Conservation (phyloP, 306 rosid genomes). For the Crotalaria pallida region DNA sequence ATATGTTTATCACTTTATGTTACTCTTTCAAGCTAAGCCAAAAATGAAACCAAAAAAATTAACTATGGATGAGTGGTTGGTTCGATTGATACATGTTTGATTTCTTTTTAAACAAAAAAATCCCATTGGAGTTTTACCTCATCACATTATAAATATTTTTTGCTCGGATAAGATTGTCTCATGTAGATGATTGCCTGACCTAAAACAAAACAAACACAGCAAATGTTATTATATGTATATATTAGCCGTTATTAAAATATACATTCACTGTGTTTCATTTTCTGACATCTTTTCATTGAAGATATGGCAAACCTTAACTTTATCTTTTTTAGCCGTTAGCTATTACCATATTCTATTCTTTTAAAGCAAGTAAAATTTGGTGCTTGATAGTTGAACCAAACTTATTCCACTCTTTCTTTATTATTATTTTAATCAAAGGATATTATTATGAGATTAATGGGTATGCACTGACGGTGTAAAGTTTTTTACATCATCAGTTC, state of each 20-base stretch:
- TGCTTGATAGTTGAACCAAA: constrained; percentile 8
- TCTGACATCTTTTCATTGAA: not conserved
- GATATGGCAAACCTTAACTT: constrained; percentile 13
- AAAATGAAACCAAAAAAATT: too few species aligned
- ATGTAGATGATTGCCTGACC: too few species aligned
- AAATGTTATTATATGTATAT: not conserved
- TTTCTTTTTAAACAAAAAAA: too few species aligned
- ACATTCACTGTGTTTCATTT: not conserved
- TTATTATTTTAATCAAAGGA: not conserved
- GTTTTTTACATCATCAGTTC: too few species aligned
- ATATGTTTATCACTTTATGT: not conserved
- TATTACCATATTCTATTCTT: constrained; percentile 10
- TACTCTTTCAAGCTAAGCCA: constrained; percentile 38
- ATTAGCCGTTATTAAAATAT: constrained; percentile 27
- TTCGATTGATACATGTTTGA: too few species aligned
- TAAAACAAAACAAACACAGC: too few species aligned
- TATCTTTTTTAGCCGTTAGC: constrained; percentile 22
- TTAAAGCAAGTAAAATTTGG: constrained; percentile 20
- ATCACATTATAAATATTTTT: too few species aligned
- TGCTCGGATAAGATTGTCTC: too few species aligned
- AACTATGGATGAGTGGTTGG: too few species aligned
- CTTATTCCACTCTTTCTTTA: constrained; percentile 1
- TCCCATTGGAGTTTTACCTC: too few species aligned
- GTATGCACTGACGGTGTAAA: too few species aligned
- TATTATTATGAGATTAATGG: too few species aligned